phyloP scores from a whole-genome alignment of 2,329 filamentous ascomycete genomes.

The Pseudogymnoascus sp. region DNA sequence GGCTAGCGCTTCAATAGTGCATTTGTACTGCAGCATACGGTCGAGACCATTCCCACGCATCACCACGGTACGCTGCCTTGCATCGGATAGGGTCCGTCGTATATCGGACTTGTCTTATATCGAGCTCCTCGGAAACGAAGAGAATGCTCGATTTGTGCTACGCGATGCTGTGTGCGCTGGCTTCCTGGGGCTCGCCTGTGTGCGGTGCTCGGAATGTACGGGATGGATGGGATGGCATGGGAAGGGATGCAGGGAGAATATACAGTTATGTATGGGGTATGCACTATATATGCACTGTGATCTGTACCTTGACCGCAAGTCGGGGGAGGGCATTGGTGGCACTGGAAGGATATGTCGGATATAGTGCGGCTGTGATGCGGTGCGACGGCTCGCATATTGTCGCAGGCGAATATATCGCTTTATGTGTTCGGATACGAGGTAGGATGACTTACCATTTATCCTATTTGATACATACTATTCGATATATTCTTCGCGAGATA shows the following conservation, averaged over 20 bases:
- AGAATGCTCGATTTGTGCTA: not conserved
- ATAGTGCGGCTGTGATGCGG: not conserved
- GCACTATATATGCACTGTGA: not conserved
- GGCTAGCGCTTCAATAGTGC: not conserved
- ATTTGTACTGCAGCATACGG: no score
- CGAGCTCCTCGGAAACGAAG: not conserved
- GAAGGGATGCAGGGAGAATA: not conserved
- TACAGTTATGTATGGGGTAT: conserved; percentile 4
- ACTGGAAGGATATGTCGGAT: not conserved
- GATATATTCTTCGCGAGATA: not conserved
- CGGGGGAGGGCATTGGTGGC: not conserved
- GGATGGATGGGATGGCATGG: not conserved
- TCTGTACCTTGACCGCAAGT: not conserved
- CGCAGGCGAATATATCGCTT: not conserved
- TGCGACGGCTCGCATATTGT: conserved; percentile 2
- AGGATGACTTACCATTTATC: not conserved
- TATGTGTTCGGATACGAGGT: not conserved
- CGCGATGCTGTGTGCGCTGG: conserved; percentile 1
- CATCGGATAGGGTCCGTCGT: not conserved
- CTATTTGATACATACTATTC: not conserved
- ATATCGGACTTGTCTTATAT: not conserved
- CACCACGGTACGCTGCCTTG: not conserved
- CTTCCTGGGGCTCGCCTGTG: not conserved
- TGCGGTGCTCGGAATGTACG: not conserved
- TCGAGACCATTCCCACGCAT: not conserved